Conservation (phyloP, 208 protist genomes). For the Tritrichomonas musculus region DNA sequence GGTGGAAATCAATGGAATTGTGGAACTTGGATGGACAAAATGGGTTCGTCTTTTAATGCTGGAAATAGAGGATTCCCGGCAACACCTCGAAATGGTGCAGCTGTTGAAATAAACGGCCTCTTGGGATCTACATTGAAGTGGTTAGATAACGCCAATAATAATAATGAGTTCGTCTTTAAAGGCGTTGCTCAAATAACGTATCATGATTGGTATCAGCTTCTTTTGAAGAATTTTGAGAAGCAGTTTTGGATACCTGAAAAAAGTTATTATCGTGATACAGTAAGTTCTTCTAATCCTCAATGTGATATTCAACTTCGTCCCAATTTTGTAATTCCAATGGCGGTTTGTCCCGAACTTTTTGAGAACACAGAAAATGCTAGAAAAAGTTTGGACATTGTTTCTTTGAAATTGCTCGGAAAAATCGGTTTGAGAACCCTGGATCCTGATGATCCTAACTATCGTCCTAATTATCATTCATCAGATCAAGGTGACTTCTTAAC, state of each 20-base stretch:
- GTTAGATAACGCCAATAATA: background rate
- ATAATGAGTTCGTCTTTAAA: background rate
- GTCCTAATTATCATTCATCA: background rate
- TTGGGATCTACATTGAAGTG: background rate
- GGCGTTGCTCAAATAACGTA: background rate
- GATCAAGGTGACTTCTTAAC: background rate
- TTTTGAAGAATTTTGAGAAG: background rate
- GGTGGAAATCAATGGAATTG: background rate
- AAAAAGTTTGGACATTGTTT: background rate
- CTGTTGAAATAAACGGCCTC: background rate
- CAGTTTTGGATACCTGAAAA: background rate
- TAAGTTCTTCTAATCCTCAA: background rate
- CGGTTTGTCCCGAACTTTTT: background rate
- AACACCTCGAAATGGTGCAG: background rate
- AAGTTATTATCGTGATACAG: background rate
- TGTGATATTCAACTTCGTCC: background rate
- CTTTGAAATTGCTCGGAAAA: background rate
- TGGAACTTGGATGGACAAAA: conserved; percentile 23
- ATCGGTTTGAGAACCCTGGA: background rate
- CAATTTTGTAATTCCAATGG: background rate
- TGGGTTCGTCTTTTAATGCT: background rate
- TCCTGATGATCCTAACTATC: background rate
- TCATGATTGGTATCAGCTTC: background rate
- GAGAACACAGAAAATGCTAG: background rate
- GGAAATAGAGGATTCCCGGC: background rate